These are phyloP conservation scores for Claviceps quebecensis DNA, from an alignment of 2,329 filamentous ascomycete genomes.

Conservation along the genomic window DNA sequence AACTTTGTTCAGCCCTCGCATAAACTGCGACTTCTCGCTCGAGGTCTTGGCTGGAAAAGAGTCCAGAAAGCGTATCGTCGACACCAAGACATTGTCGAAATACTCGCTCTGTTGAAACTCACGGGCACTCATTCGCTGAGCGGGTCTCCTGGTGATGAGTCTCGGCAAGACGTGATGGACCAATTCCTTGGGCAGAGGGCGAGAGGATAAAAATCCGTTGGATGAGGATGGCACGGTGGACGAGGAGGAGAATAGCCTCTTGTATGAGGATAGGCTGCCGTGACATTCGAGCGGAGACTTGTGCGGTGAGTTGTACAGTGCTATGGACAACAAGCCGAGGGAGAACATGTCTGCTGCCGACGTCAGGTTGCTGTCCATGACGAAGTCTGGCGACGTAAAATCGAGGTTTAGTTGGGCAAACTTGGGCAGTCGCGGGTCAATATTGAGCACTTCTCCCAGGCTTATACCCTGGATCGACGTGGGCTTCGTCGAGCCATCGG, in stretches of 20 bases:
- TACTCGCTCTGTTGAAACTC: constrained; percentile 94
- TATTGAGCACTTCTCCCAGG: constrained; percentile 69
- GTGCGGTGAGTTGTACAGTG: constrained; percentile 92
- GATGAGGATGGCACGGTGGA: constrained; percentile 62
- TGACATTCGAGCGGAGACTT: constrained; percentile 72
- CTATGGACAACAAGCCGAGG: constrained; percentile 72
- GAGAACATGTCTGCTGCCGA: constrained; percentile 85
- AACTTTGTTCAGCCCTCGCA: constrained; percentile 77
- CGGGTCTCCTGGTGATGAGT: constrained; percentile 75
- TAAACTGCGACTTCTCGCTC: constrained; percentile 80
- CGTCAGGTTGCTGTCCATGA: constrained; percentile 79
- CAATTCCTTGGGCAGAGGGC: constrained; percentile 68
- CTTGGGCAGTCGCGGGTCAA: constrained; percentile 69
- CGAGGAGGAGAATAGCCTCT: constrained; percentile 65
- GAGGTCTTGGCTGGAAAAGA: constrained; percentile 81
- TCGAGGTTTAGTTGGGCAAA: constrained; percentile 83
- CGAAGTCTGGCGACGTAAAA: constrained; percentile 88
- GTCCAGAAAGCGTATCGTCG: constrained; percentile 90
- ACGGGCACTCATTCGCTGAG: constrained; percentile 71
- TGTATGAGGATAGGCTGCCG: constrained; percentile 71
- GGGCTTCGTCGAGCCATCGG: constrained; percentile 58
- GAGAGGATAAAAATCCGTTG: constrained; percentile 76
- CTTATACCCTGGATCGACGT: constrained; percentile 69
- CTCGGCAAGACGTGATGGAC: constrained; percentile 62
- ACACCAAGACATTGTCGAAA: constrained; percentile 93